phyloP scores from a whole-genome alignment of 1,284 basidiomycete genomes.

The Microbotryum lychnidis-dioicae region DNA sequence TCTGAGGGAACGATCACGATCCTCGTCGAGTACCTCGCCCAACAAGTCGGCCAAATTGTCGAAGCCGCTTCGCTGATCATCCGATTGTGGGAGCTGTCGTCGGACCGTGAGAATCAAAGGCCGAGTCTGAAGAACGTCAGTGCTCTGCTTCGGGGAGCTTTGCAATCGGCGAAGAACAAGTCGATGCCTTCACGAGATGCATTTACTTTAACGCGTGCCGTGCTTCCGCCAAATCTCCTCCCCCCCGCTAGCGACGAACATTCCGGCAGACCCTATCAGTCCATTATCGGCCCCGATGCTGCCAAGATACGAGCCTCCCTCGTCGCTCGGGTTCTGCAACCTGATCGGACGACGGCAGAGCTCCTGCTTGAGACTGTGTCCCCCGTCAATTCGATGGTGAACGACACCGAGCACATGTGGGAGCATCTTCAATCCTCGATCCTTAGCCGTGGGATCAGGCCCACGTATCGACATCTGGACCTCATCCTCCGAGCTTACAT shows the following conservation, averaged over 20 bases:
- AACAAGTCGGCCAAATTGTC: neutral
- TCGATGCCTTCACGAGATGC: constrained; percentile 3
- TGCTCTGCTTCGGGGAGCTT: constrained; percentile 19
- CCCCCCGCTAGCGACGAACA: constrained; percentile 4
- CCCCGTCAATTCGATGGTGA: constrained; percentile 12
- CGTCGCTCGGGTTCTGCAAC: constrained; percentile 4
- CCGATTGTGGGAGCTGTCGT: constrained; percentile 12
- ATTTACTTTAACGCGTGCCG: neutral
- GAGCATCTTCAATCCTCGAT: constrained; percentile 29
- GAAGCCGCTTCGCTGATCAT: constrained; percentile 1
- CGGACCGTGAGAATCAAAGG: neutral
- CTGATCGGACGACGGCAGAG: constrained; percentile 1
- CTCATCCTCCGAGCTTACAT: constrained; percentile 31
- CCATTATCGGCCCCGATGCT: neutral
- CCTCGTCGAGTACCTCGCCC: constrained; percentile 17
- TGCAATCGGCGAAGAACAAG: constrained; percentile 5
- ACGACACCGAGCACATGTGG: constrained; percentile 23
- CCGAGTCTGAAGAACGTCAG: constrained; percentile 17
- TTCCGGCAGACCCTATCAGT: neutral
- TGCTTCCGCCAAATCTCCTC: neutral
- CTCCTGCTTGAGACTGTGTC: constrained; percentile 23
- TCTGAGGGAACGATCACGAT: constrained; percentile 20
- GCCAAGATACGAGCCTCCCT: constrained; percentile 10
- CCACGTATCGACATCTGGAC: constrained; percentile 25
- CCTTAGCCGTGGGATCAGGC: constrained; percentile 27